Evolutionary conservation across 2,329 filamentous ascomycete genomes (phyloP).

Genomic region (Scedosporium aurantiacum): DNA sequence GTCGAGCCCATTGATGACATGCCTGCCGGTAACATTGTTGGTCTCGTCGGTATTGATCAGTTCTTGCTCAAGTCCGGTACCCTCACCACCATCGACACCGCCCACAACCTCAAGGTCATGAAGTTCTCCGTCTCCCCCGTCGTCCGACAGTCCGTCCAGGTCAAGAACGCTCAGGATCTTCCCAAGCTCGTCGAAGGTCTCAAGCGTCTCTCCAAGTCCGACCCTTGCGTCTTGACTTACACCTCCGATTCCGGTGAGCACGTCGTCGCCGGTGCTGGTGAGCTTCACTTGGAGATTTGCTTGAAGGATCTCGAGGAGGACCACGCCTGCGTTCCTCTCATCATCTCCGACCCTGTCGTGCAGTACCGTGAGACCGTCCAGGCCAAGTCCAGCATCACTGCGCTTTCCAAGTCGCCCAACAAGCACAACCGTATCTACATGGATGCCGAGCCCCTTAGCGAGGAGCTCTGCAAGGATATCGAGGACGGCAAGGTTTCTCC

Average conservation of each 20-base stretch:
- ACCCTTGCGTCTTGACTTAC: constrained; percentile 89
- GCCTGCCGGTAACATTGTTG: constrained; percentile 98
- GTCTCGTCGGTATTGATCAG: constrained; percentile 98
- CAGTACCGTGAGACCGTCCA: constrained; percentile 95
- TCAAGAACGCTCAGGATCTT: constrained; percentile 99
- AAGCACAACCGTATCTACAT: constrained; percentile 99
- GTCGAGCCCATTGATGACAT: constrained; percentile 98
- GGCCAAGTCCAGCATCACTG: constrained; percentile 80
- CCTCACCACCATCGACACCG: constrained; percentile 90
- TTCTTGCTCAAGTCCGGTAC: constrained; percentile 99
- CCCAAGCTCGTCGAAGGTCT: constrained; percentile 99
- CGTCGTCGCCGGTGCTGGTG: constrained; percentile 97
- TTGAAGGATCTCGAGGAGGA: constrained; percentile 99
- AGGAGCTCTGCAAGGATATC: constrained; percentile 86
- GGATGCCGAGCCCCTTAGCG: constrained; percentile 76
- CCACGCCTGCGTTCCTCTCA: constrained; percentile 96
- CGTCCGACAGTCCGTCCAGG: constrained; percentile 95
- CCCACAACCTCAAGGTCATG: constrained; percentile 99
- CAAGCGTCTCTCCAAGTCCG: constrained; percentile 99
- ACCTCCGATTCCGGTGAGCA: constrained; percentile 94
- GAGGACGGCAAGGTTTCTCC: constrained; percentile 85
- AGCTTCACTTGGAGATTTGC: constrained; percentile 99
- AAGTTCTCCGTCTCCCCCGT: constrained; percentile 99
- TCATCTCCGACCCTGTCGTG: constrained; percentile 95
- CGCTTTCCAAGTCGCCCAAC: constrained; percentile 99